Base-by-base conservation (phyloP, 1,284 basidiomycete genomes). In the Stygiomarasmius scandens region DNA sequence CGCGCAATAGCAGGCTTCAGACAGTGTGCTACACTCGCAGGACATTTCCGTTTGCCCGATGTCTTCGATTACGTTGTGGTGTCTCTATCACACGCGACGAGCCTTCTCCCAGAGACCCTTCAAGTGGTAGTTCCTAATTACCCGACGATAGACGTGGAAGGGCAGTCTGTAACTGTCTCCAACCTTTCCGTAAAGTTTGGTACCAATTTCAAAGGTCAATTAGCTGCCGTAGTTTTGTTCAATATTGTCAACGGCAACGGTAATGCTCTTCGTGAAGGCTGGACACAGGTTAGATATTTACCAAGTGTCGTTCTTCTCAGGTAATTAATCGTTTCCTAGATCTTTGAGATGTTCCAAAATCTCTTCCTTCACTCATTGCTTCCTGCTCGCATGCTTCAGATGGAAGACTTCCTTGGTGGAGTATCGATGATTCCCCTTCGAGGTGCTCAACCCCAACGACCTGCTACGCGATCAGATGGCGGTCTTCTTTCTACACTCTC, bases 311-410 rank as follows among this genome's bases (percentile, higher is more conserved):
- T 11, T 23, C 8, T 36, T 14, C 29, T 8, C n/a, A n/a, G 29
- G 20, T 36, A 24, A 36, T 9, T 19, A 9, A 14, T 29, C 20
- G 34, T 24, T 23, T 38, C 3, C 50, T 69, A 95, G 88, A 94
- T 99, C 58, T 98, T 99, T 66, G 96, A 98, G 72, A 98, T 99
- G 87, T 95, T 98, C 75, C 92, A 96, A 68, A 98, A 95, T 34
- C 79, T 99, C 23, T 99, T 99, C 75, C 75, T 96, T 45, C 92
- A 98, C 70, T 96, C 95, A 2, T 81, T 99, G 25, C 78, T 99
- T 22, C 96, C 95, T 0, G 83, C 80, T 3, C 81, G 86, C 53
- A 92, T 99, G 87, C 78, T 96, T n/a, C 90, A 93, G 68, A 96
- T 98, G 92, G 94, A 96, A 69, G 96, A 98, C 70, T 98, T 98